Base-by-base conservation (phyloP, 2,329 filamentous ascomycete species). In the Neobulgaria alba region DNA sequence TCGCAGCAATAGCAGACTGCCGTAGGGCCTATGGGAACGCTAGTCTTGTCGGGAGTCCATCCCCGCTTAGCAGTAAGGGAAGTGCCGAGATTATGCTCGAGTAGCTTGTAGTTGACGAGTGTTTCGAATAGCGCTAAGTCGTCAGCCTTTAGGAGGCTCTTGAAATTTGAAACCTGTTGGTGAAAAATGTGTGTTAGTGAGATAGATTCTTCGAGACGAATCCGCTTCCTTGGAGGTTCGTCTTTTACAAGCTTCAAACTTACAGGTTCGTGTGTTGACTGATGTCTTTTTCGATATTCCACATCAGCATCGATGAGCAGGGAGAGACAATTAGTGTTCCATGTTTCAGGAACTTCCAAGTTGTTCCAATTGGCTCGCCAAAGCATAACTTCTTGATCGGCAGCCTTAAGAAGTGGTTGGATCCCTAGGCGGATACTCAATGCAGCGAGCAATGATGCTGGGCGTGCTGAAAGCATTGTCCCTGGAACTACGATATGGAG, bases 401-500 rank as follows among this genome's bases (percentile, higher is more conserved):
- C 49, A 10, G 41, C 44, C 29, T 43, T 15, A 10, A 47, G 36
- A 3, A 51, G 37, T 10, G 49, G 49, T 14, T 46, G 32, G 10
- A 49, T 33, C 10, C 49, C 49, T 31, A 49, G 40, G 10, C 37
- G 38, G 10, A 51, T 44, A 17, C 42, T 41, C 10, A 51, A 37
- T 16, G 46, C 49, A 19, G 49, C 49, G 10, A 51, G 46, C 30
- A 51, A n/a, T 8, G 47, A 46, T 10, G 44, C 46, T 32, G 49
- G 49, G 12, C 47, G 33, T 10, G 42, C 46, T 23, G 36, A 38
- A 15, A 51, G 41, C 47, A 51, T 51, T 5, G 49, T 51, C 16
- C 49, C 49, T 12, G 46, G 46, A 18, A 51, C 49, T 3, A 51
- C 38, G 16, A 49, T 44, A 34, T 51, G 49, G 12, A 49, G 44